Evolutionary conservation across 2,329 filamentous ascomycete species (phyloP).

Genomic region (Trichophyton rubrum): DNA sequence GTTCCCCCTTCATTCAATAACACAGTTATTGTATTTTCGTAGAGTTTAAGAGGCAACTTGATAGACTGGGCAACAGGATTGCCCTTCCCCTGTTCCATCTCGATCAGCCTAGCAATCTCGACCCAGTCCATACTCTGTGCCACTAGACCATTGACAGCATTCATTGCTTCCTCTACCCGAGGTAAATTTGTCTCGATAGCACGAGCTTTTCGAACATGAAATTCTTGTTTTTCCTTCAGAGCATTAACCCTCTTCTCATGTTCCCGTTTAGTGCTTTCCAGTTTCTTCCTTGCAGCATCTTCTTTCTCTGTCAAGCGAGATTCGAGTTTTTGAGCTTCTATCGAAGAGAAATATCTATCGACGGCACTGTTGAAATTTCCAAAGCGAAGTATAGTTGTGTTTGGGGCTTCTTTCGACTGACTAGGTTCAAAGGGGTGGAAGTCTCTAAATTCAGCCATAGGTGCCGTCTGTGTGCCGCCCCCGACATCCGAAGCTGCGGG

Average conservation of each 20-base stretch:
- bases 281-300: slow-evolving; percentile 64
- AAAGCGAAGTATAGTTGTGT: slow-evolving; percentile 59
- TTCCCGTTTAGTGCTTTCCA: slow-evolving; percentile 72
- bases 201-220: slow-evolving; percentile 78
- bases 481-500: slow-evolving; percentile 30
- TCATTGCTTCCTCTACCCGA: slow-evolving; percentile 81
- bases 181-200: slow-evolving; percentile 86
- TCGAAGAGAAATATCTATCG: slow-evolving; percentile 92
- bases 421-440: slow-evolving; percentile 84
- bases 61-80: slow-evolving; percentile 85
- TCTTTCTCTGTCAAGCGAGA: slow-evolving; percentile 73
- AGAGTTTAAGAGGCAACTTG: slow-evolving; percentile 71
- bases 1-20: slow-evolving; percentile 58
- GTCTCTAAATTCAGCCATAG: slow-evolving; percentile 57
- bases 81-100: slow-evolving; percentile 65
- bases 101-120: slow-evolving; percentile 75
- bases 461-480: slow-evolving; percentile 4
- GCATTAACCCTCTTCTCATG: slow-evolving; percentile 76
- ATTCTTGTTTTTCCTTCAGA: slow-evolving; percentile 63
- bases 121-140: slow-evolving; percentile 96
- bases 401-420: slow-evolving; percentile 59
- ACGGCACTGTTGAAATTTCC: slow-evolving; percentile 84
- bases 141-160: slow-evolving; percentile 84
- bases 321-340: slow-evolving; percentile 86
- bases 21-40: slow-evolving; percentile 80